phyloP scores from a whole-genome alignment of 352 stramenopile genomes.

The Thraustochytrium striatum region DNA sequence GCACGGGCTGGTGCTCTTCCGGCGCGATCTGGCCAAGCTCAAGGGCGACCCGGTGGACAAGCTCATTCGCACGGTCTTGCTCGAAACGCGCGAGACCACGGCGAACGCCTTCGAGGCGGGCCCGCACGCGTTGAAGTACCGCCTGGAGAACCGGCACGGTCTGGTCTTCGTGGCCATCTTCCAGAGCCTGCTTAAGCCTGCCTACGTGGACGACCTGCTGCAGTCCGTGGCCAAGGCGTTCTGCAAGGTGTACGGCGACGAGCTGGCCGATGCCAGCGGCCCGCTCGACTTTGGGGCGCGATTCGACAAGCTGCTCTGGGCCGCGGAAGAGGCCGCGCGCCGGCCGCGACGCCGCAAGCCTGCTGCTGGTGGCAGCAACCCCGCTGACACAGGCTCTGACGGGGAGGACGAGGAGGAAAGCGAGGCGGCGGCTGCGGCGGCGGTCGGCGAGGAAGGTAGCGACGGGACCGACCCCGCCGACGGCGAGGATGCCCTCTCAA shows the following conservation, averaged over 20 bases:
- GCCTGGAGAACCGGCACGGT: constrained; percentile 83
- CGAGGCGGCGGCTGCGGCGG: background rate
- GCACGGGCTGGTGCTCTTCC: constrained; percentile 80
- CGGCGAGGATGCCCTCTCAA: too few relatives aligned
- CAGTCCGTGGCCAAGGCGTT: constrained; percentile 71
- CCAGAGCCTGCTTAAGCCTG: constrained; percentile 79
- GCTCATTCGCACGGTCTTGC: constrained; percentile 78
- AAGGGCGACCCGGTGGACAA: constrained; percentile 74
- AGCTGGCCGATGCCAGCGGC: background rate
- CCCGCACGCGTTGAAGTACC: constrained; percentile 80
- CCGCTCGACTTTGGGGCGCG: constrained; percentile 26
- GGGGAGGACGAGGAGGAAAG: background rate
- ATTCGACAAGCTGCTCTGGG: constrained; percentile 33
- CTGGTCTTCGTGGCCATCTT: constrained; percentile 85
- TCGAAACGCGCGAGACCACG: constrained; percentile 69
- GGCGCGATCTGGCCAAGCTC: constrained; percentile 75
- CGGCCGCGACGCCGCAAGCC: background rate
- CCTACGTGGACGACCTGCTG: constrained; percentile 83
- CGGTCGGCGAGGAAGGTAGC: constrained; percentile 4
- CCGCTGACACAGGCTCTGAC: too few relatives aligned
- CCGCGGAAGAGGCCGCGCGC: constrained; percentile 4
- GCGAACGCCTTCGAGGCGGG: constrained; percentile 76
- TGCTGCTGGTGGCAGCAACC: too few relatives aligned
- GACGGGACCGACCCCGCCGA: background rate
- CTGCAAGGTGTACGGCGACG: background rate